phyloP scores from a whole-genome alignment of 2,329 filamentous ascomycete genomes.

The Talaromyces marneffei region DNA sequence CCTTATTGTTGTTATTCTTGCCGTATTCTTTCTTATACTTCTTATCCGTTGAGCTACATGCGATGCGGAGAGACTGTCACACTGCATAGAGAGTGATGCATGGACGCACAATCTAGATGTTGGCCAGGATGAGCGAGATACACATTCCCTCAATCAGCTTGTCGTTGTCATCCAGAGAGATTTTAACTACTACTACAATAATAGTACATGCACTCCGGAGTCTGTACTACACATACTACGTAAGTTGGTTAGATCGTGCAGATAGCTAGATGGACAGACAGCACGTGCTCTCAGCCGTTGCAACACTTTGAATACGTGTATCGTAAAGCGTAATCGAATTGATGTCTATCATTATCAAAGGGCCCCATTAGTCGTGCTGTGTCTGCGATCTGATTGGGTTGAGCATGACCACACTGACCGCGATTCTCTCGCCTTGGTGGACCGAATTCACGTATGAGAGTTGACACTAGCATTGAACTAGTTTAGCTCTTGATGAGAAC shows the following conservation, averaged over 20 bases:
- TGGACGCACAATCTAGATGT: neutral
- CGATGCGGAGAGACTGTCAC: neutral
- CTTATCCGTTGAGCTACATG: neutral
- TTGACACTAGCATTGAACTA: neutral
- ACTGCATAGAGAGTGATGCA: neutral
- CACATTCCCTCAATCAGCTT: no score
- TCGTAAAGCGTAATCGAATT: neutral
- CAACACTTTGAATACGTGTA: neutral
- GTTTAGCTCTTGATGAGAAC: neutral
- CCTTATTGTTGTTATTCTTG: no score
- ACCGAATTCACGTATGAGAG: neutral
- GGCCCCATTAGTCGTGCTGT: neutral
- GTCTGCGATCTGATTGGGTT: neutral
- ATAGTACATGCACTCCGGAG: no score
- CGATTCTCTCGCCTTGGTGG: neutral
- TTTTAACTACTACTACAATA: no score
- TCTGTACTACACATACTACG: no score
- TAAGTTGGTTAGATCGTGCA: neutral
- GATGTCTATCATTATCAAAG: neutral
- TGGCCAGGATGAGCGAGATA: neutral
- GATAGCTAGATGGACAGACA: neutral
- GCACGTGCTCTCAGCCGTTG: neutral
- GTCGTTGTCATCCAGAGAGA: neutral
- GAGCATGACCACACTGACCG: neutral
- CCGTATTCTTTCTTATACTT: no score